A percentile compares a stretch with the other conserved stretches of the same genome.
Conservation (phyloP, 306 rosid genomes). For the Quillaja saponaria region DNA sequence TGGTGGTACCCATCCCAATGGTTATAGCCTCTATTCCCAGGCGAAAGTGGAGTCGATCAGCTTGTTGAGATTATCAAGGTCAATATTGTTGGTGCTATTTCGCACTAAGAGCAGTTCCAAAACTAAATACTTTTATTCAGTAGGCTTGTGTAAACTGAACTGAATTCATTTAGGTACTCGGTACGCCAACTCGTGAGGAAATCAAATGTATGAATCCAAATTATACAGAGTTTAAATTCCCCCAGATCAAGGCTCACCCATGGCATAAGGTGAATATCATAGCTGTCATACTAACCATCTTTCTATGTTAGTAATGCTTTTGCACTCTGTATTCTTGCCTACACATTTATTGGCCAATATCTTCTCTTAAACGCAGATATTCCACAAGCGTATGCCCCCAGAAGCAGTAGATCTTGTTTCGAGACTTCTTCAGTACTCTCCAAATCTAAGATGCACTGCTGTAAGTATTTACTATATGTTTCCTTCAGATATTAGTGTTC, state of each 20-base stretch:
- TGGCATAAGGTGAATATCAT: slow-evolving; percentile 55
- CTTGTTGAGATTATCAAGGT: slow-evolving; percentile 81
- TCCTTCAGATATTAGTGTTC: too few relatives aligned
- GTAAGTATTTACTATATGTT: slow-evolving; percentile 38
- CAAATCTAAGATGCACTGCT: slow-evolving; percentile 60
- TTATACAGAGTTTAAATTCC: slow-evolving; percentile 67
- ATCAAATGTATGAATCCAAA: slow-evolving; percentile 78
- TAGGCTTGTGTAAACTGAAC: slow-evolving; percentile 4
- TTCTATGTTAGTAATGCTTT: slow-evolving; percentile 1
- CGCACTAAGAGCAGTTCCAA: neutral
- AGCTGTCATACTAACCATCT: slow-evolving; percentile 1
- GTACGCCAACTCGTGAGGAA: slow-evolving; percentile 76
- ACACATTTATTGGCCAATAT: neutral
- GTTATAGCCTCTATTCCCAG: slow-evolving; percentile 69
- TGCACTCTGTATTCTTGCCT: neutral
- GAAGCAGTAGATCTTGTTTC: slow-evolving; percentile 72
- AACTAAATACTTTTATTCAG: neutral
- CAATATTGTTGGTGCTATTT: neutral
- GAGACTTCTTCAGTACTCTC: slow-evolving; percentile 73
- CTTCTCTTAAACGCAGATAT: slow-evolving; percentile 41
- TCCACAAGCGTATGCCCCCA: slow-evolving; percentile 69
- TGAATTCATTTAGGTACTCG: slow-evolving; percentile 47
- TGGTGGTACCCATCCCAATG: slow-evolving; percentile 21
- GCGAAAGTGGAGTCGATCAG: slow-evolving; percentile 75
- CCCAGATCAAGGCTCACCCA: slow-evolving; percentile 60